phyloP scores from a whole-genome alignment of 345 rosid species.

The Camelina sativa region DNA sequence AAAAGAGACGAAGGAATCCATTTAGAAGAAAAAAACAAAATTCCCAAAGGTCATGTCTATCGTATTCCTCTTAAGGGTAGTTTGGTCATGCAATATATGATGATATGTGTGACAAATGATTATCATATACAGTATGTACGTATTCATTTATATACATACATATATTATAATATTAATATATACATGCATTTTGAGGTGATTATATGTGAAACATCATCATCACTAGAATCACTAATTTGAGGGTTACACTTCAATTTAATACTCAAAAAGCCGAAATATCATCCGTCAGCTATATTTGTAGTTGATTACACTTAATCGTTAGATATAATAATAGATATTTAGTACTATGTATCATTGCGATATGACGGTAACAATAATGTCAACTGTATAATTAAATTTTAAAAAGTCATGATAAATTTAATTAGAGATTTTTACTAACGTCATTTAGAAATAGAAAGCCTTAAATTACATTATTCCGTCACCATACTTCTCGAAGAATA shows the following conservation, averaged over 20 bases:
- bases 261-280: background rate
- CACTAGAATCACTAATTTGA: background rate
- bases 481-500: slow-evolving; percentile 17
- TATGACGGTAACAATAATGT: background rate
- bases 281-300: background rate
- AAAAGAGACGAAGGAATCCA: slow-evolving; percentile 9
- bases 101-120: background rate
- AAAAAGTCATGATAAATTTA: background rate
- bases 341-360: background rate
- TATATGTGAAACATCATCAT: background rate
- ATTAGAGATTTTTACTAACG: background rate
- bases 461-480: slow-evolving; percentile 1
- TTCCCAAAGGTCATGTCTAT: slow-evolving; percentile 6
- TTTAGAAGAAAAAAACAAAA: slow-evolving; percentile 1
- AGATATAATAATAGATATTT: too few species aligned
- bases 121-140: background rate
- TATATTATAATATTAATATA: background rate
- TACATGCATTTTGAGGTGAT: background rate
- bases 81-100: slow-evolving; percentile 17
- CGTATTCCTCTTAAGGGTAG: background rate
- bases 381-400: background rate
- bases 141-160: background rate
- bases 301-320: too few species aligned
- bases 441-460: background rate
- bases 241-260: slow-evolving; percentile 1